A percentile compares a stretch with the other conserved stretches of the same genome.
Evolutionary conservation across 352 stramenopile species (phyloP).

Genomic region (Phytopythium ostracodes): DNA sequence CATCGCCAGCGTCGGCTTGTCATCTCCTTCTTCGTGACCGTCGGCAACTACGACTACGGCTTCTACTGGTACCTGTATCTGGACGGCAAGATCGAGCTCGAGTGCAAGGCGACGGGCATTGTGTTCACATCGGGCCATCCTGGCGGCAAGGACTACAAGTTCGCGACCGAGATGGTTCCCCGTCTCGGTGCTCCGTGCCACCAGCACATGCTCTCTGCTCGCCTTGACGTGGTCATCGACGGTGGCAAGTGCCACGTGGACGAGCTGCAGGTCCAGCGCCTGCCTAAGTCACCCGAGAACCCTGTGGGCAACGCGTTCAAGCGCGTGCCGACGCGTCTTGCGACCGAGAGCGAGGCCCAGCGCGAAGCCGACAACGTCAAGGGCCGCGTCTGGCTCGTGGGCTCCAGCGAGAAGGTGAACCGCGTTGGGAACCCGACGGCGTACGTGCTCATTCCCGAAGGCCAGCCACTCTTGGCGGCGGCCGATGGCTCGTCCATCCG

Average conservation of each 20-base stretch:
- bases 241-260: conserved; percentile 41
- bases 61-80: conserved; percentile 78
- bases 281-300: conserved; percentile 36
- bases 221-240: conserved; percentile 73
- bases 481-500: conserved; percentile 36
- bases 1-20: conserved; percentile 71
- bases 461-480: conserved; percentile 49
- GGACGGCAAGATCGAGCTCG: conserved; percentile 74
- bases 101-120: conserved; percentile 78
- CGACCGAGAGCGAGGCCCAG: conserved; percentile 42
- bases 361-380: conserved; percentile 38
- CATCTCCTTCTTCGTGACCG: conserved; percentile 79
- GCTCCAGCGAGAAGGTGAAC: conserved; percentile 55
- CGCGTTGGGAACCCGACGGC: conserved; percentile 43
- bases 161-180: conserved; percentile 39
- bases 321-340: conserved; percentile 38
- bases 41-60: conserved; percentile 86
- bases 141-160: conserved; percentile 40
- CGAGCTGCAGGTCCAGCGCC: conserved; percentile 49
- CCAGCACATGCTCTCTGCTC: conserved; percentile 77
- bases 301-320: conserved; percentile 61
- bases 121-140: conserved; percentile 76
- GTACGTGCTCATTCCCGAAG: conserved; percentile 55
- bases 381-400: conserved; percentile 55
- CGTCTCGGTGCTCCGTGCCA: conserved; percentile 60